These are phyloP conservation scores for Leptographium galeiforme DNA, from an alignment of 2,329 filamentous ascomycete genomes.

Conservation along the genomic window DNA sequence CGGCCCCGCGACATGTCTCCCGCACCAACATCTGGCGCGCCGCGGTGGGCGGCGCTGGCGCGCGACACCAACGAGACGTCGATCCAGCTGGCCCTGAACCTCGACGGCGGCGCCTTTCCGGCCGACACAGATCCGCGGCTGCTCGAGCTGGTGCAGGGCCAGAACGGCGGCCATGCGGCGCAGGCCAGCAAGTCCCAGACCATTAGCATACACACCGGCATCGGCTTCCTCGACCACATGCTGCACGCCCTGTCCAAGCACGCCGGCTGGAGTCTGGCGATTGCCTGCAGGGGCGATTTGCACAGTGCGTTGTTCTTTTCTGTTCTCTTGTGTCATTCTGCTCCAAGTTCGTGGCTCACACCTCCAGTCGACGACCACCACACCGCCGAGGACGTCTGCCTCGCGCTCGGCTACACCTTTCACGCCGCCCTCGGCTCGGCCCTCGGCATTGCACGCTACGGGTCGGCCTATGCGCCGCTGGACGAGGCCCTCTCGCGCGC, in stretches of 20 bases:
- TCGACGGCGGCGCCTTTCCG: conserved; percentile 76
- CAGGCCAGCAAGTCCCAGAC: conserved; percentile 75
- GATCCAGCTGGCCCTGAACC: conserved; percentile 81
- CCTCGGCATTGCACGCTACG: conserved; percentile 77
- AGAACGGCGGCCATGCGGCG: conserved; percentile 55
- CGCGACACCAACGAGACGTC: conserved; percentile 98
- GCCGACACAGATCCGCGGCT: conserved; percentile 46
- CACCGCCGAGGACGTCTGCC: conserved; percentile 89
- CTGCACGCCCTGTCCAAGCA: conserved; percentile 94
- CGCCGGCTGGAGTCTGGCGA: conserved; percentile 77
- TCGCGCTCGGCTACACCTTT: conserved; percentile 80
- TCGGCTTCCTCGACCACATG: conserved; percentile 98
- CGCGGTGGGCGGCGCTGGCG: conserved; percentile 62
- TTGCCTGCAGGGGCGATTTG: conserved; percentile 77
- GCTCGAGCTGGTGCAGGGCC: conserved; percentile 27
- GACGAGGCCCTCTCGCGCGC: conserved; percentile 91
- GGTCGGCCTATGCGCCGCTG: conserved; percentile 80
- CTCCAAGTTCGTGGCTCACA: no score
- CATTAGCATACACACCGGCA: conserved; percentile 81
- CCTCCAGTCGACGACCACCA: conserved; percentile 87
- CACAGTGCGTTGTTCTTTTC: conserved; percentile 52
- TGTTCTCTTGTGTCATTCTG: not conserved
- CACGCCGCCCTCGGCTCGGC: conserved; percentile 64
- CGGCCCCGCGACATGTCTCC: conserved; percentile 12
- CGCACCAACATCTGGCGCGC: conserved; percentile 14